Evolutionary conservation across 78 protist genomes (phyloP).

Genomic region (Cavenderia fasciculata): DNA sequence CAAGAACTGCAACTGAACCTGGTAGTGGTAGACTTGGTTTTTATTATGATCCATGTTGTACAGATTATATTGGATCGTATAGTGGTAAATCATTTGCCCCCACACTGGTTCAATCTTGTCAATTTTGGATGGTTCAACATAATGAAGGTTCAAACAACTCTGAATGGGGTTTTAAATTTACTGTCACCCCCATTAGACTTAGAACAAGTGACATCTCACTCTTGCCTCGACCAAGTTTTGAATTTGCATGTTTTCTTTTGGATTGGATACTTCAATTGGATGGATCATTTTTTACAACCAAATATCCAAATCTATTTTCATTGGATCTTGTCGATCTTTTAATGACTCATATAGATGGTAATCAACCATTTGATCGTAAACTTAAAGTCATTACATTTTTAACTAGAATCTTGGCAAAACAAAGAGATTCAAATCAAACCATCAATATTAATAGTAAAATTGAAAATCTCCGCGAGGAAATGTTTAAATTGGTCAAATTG

Average conservation of each 20-base stretch:
- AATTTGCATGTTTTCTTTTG: slow-evolving; percentile 44
- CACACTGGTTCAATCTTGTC: slow-evolving; percentile 8
- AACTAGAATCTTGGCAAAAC: slow-evolving; percentile 22
- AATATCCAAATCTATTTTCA: slow-evolving; percentile 21
- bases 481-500: slow-evolving; percentile 22
- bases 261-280: slow-evolving; percentile 67
- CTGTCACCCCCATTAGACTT: slow-evolving; percentile 46
- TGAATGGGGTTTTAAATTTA: slow-evolving; percentile 68
- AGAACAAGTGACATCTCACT: slow-evolving; percentile 26
- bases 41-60: slow-evolving; percentile 58
- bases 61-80: slow-evolving; percentile 21
- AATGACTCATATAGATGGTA: neutral
- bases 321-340: slow-evolving; percentile 7
- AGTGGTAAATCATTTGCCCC: slow-evolving; percentile 59
- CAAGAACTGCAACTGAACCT: slow-evolving; percentile 5
- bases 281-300: neutral
- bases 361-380: slow-evolving; percentile 44
- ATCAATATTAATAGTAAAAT: neutral
- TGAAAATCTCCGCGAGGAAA: slow-evolving; percentile 35
- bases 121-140: slow-evolving; percentile 25
- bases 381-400: slow-evolving; percentile 47
- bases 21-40: slow-evolving; percentile 33
- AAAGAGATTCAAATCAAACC: neutral
- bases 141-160: slow-evolving; percentile 29
- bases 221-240: slow-evolving; percentile 49